Evolutionary conservation across 192 early-diverging fungal species (phyloP).

Genomic region (Umbelopsis isabellina): DNA sequence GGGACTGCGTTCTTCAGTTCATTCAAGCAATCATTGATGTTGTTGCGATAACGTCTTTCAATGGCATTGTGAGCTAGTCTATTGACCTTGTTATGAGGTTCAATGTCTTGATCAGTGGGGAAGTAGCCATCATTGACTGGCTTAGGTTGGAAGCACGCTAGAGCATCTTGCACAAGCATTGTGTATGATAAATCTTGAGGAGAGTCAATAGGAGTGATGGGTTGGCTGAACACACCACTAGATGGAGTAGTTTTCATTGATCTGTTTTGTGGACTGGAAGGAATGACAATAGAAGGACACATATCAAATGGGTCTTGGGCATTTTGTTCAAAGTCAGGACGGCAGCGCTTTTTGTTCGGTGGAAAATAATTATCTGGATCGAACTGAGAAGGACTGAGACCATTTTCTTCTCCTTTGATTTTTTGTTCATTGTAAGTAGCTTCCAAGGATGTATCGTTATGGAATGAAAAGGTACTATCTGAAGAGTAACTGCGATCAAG

Average conservation of each 20-base stretch:
- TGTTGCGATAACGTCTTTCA: constrained; percentile 92
- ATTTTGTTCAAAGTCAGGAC: background rate
- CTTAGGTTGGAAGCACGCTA: background rate
- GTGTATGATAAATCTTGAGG: background rate
- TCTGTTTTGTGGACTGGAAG: background rate
- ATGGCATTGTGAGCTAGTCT: constrained; percentile 96
- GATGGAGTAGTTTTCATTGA: background rate
- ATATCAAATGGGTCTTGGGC: background rate
- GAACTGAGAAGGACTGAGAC: background rate
- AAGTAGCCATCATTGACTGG: background rate
- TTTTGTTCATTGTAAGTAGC: background rate
- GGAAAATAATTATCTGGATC: background rate
- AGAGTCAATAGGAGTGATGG: background rate
- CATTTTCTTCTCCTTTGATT: background rate
- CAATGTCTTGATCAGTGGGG: background rate
- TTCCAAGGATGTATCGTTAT: background rate
- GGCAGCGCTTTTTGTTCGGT: background rate
- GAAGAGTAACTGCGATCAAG: background rate
- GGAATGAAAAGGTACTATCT: constrained; percentile 1
- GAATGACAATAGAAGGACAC: constrained; percentile 2
- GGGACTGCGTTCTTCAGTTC: constrained; percentile 88
- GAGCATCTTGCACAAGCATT: constrained; percentile 3
- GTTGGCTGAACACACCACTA: background rate
- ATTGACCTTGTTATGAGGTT: constrained; percentile 55
- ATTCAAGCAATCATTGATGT: constrained; percentile 94